Evolutionary conservation across 345 rosid species (phyloP).

Genomic region (Mallotus nudiflorus): DNA sequence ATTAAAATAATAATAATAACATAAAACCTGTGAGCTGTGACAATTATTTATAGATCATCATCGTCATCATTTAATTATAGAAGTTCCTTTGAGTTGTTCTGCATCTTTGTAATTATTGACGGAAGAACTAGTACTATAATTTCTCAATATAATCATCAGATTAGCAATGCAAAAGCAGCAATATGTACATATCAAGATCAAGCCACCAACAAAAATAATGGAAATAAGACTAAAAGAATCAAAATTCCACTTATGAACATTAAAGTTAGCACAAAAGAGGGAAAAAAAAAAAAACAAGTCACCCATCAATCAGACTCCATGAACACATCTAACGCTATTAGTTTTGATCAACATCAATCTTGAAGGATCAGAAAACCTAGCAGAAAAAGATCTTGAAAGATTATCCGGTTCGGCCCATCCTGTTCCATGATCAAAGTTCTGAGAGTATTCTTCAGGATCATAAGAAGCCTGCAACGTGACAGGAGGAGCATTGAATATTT

Average conservation of each 20-base stretch:
- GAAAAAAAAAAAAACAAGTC: not conserved
- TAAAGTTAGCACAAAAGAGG: not conserved
- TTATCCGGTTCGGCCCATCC: conserved; percentile 50
- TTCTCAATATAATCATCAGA: too few relatives aligned
- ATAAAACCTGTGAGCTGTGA: too few relatives aligned
- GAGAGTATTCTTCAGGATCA: conserved; percentile 43
- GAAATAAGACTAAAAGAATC: not conserved
- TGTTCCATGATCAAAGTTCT: conserved; percentile 62
- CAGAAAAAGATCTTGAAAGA: conserved; percentile 54
- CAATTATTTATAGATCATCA: too few relatives aligned
- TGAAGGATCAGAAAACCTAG: conserved; percentile 53
- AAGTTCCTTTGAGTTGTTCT: too few relatives aligned
- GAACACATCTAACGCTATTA: conserved; percentile 7
- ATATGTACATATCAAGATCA: not conserved
- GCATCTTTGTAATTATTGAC: too few relatives aligned
- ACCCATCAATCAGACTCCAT: conserved; percentile 3
- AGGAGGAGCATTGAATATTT: conserved; percentile 13
- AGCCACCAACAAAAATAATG: not conserved
- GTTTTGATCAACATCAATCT: not conserved
- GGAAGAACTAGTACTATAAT: too few relatives aligned
- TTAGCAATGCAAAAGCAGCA: too few relatives aligned
- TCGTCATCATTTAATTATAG: too few relatives aligned
- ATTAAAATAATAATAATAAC: too few relatives aligned
- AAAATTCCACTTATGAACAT: not conserved
- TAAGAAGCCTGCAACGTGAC: conserved; percentile 28